These are phyloP conservation scores for Amanita rubescens DNA, from an alignment of 768 basidiomycete species.

Conservation along the genomic window DNA sequence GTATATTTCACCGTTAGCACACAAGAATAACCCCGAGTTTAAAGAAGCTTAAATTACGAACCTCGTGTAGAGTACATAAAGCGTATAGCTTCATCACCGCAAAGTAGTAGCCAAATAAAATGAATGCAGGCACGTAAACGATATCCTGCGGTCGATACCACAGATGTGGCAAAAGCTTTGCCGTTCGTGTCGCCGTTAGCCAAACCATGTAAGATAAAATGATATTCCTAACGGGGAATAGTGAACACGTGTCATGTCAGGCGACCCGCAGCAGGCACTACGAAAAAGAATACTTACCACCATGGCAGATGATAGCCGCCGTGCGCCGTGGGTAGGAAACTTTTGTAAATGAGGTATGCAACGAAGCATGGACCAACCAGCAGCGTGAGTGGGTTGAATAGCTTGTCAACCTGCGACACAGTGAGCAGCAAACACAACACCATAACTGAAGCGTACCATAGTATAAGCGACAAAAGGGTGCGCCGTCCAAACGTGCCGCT, in stretches of 20 bases:
- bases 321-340: slow-evolving; percentile 53
- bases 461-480: slow-evolving; percentile 93
- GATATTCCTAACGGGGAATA: slow-evolving; percentile 47
- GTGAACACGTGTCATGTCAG: slow-evolving; percentile 2
- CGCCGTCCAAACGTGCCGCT: slow-evolving; percentile 78
- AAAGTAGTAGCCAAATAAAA: slow-evolving; percentile 90
- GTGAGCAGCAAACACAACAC: neutral
- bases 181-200: slow-evolving; percentile 64
- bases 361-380: slow-evolving; percentile 81
- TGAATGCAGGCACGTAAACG: slow-evolving; percentile 80
- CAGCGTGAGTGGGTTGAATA: slow-evolving; percentile 82
- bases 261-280: neutral
- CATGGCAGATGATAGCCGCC: slow-evolving; percentile 79
- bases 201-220: slow-evolving; percentile 60
- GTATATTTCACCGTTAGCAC: neutral
- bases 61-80: slow-evolving; percentile 83
- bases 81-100: slow-evolving; percentile 94
- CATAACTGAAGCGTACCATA: slow-evolving; percentile 55
- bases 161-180: slow-evolving; percentile 79
- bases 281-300: slow-evolving; percentile 64
- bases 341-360: slow-evolving; percentile 69
- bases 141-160: slow-evolving; percentile 72
- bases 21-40: neutral
- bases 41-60: slow-evolving; percentile 21
- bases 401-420: slow-evolving; percentile 62